Evolutionary conservation across 371 early-diverging fungal genomes (phyloP), one percentile per base, ranked within the genome.

Genomic region (Sporodiniella umbellata): DNA sequence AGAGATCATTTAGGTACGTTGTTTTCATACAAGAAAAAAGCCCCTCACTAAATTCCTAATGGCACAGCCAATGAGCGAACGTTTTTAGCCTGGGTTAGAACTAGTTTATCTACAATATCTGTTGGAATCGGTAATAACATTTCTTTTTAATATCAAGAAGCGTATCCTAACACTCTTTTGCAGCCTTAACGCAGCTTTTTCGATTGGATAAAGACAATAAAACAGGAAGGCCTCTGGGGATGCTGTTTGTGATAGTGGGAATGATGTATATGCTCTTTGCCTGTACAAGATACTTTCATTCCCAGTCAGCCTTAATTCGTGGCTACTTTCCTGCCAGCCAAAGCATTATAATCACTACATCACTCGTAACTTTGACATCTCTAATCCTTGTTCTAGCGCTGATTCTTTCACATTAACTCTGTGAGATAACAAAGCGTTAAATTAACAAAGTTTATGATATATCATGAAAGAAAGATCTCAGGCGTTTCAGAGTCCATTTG

Each of bases 21-120:
- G 12, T 10, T 40, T 11, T 28, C n/a, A n/a, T n/a, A n/a, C n/a
- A n/a, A n/a, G n/a, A n/a, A n/a, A n/a, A n/a, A n/a, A n/a, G n/a
- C n/a, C n/a, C n/a, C n/a, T n/a, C n/a, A n/a, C n/a, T n/a, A n/a
- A n/a, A n/a, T n/a, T n/a, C n/a, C n/a, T n/a, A n/a, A n/a, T n/a
- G n/a, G n/a, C 42, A 38, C 65, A 81, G 87, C 91, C 31, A 90
- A 90, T 56, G 91, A 90, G 54, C 77, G 91, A 33, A 90, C 91
- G 8, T 90, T 75, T 46, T 70, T 90, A 1, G 88, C 89, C 3
- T 90, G 89, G 88, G 58, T 90, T 38, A 76, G 89, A 33, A 84
- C 91, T 2, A 88, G 88, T 23, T 53, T 89, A 25, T 83, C 89
- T 0, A 66, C 83, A 33, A 85, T 88, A 33, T 87, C 89, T 4